Evolutionary conservation across 805 yeast genomes (phyloP).

Genomic region (Wickerhamomyces hampshirensis): DNA sequence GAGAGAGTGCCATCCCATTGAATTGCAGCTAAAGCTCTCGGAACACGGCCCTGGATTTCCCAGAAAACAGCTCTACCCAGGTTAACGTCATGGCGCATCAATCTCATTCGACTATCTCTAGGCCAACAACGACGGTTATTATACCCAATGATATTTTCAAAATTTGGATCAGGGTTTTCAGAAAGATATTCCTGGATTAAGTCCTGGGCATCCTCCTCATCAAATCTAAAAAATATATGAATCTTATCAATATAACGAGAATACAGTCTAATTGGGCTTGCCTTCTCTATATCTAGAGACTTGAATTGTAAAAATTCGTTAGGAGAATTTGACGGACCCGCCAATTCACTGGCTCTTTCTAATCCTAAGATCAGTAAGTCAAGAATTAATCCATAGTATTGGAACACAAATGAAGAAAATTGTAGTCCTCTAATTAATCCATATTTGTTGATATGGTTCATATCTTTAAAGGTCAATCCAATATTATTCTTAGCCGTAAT

Average conservation of each 20-base stretch:
- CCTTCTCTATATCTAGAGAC: conserved; percentile 49
- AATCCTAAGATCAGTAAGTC: conserved; percentile 81
- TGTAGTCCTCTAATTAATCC: conserved; percentile 89
- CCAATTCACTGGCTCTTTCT: conserved; percentile 82
- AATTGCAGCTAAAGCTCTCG: conserved; percentile 64
- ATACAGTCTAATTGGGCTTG: conserved; percentile 76
- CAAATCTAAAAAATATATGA: conserved; percentile 73
- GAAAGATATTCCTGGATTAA: conserved; percentile 69
- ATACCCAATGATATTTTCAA: conserved; percentile 80
- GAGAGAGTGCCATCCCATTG: conserved; percentile 79
- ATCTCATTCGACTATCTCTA: conserved; percentile 80
- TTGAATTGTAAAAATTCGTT: conserved; percentile 75
- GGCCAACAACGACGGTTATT: conserved; percentile 95
- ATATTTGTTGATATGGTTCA: conserved; percentile 86
- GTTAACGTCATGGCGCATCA: conserved; percentile 87
- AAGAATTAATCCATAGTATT: conserved; percentile 80
- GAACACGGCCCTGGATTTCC: conserved; percentile 81
- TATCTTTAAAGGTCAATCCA: conserved; percentile 79
- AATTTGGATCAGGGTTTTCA: conserved; percentile 91
- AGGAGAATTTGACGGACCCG: conserved; percentile 70
- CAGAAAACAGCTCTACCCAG: conserved; percentile 89
- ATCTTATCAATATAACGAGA: conserved; percentile 80
- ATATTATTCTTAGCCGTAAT: conserved; percentile 89
- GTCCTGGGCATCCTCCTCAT: conserved; percentile 67
- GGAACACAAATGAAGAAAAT: conserved; percentile 84